Base-by-base conservation (phyloP, 2,329 filamentous ascomycete genomes). In the Colletotrichum godetiae region DNA sequence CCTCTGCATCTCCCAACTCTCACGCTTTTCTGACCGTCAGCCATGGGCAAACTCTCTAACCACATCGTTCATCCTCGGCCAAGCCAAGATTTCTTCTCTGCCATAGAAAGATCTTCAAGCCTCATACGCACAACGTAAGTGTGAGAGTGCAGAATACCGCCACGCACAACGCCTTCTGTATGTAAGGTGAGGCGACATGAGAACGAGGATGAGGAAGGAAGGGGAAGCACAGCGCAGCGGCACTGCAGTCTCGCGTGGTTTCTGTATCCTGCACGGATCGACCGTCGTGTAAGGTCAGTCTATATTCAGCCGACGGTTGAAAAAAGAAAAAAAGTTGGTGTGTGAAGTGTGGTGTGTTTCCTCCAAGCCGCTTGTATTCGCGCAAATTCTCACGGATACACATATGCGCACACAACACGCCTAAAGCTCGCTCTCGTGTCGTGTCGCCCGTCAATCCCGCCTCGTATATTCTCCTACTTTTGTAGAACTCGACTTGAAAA, bases 221-320 rank as follows among this genome's bases (percentile, higher is more conserved):
- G 46, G 49, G 46, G 37, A 55, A 29, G 29, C 61, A n/a, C 49
- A 55, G 22, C 31, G 53, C 19, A 29, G 27, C 42, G 42, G 67
- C 55, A 55, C 35, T 22, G 15, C 33, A 53, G 33, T 55, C 31
- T 66, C 33, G 66, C 70, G 29, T 53, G 22, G 37, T 7, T 59
- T 33, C 61, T 31, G 61, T 64, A 35, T 56, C 55, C 70, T 70
- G 70, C 59, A 73, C 66, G 70, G 70, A 73, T 73, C 66, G 70
- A 65, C 70, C 55, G 70, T 60, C 33, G 70, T 73, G 66, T 56
- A 33, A 73, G 66, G 52, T 68, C 52, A 58, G 35, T 46, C 31
- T 52, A n/a, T 8, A n/a, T 33, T 33, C 59, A 62, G 59, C 59
- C 42, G 59, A 52, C 27, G 59, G 5, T 46, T 49, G 7, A 29